These are phyloP conservation scores for Beauveria pseudobassiana DNA, from an alignment of 2,329 filamentous ascomycete genomes.

Conservation along the genomic window DNA sequence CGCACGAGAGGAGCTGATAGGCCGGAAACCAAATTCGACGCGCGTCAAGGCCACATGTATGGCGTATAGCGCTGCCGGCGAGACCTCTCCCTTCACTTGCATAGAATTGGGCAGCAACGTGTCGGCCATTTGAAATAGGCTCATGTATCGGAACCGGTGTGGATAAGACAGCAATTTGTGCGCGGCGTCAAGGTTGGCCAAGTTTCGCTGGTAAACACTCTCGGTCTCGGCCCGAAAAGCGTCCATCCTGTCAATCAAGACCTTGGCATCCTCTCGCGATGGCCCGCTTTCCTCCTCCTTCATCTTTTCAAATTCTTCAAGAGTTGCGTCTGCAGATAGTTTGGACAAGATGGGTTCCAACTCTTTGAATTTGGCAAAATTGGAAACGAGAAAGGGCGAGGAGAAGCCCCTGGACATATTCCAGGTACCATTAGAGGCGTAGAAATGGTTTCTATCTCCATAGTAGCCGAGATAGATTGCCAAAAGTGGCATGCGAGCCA, in stretches of 20 bases:
- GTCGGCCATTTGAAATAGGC: slow-evolving; percentile 43
- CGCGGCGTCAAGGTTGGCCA: slow-evolving; percentile 40
- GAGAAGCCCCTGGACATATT: slow-evolving; percentile 33
- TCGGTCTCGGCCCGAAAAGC: slow-evolving; percentile 36
- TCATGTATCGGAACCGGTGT: slow-evolving; percentile 35
- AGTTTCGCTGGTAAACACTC: slow-evolving; percentile 38
- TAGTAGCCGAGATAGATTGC: slow-evolving; percentile 47
- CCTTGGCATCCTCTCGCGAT: slow-evolving; percentile 33
- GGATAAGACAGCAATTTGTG: slow-evolving; percentile 31
- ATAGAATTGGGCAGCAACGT: slow-evolving; percentile 31
- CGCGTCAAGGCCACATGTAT: slow-evolving; percentile 58
- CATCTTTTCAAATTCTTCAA: slow-evolving; percentile 25
- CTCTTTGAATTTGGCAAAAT: slow-evolving; percentile 36
- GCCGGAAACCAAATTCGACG: slow-evolving; percentile 53
- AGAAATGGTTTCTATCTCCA: slow-evolving; percentile 46
- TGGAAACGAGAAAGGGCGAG: slow-evolving; percentile 42
- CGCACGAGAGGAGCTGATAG: slow-evolving; percentile 39
- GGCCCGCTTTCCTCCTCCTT: slow-evolving; percentile 33
- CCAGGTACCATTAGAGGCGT: slow-evolving; percentile 45
- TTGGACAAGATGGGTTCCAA: slow-evolving; percentile 30
- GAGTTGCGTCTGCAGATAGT: slow-evolving; percentile 22
- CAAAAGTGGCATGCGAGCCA: slow-evolving; percentile 38
- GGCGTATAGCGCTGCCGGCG: slow-evolving; percentile 53
- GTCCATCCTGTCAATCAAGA: slow-evolving; percentile 40
- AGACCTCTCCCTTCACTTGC: slow-evolving; percentile 31